phyloP scores from a whole-genome alignment of 2,329 filamentous ascomycete species.

The Fusarium algeriense region DNA sequence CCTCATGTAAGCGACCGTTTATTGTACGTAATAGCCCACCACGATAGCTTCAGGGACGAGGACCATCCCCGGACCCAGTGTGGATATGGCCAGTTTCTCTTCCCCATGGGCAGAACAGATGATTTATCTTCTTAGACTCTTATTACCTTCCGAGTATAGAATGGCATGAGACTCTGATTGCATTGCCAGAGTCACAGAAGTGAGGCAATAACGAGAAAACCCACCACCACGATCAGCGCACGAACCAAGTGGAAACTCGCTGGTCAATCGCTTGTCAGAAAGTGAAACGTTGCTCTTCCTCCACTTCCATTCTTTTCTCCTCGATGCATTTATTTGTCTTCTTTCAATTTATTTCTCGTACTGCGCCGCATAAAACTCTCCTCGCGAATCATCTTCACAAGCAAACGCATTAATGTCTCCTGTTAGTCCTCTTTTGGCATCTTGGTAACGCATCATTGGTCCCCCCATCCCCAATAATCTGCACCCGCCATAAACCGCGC shows the following conservation, averaged over 20 bases:
- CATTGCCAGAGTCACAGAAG: not conserved
- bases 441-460: not conserved
- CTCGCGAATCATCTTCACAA: not conserved
- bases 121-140: not conserved
- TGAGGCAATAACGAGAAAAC: conserved; percentile 6
- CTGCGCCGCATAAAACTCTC: not conserved
- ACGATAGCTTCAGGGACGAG: conserved; percentile 25
- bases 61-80: conserved; percentile 26
- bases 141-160: not conserved
- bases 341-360: not conserved
- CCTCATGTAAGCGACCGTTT: not conserved
- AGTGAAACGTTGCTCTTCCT: conserved; percentile 7
- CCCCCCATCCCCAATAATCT: not conserved
- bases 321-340: not conserved
- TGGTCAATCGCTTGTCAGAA: not conserved
- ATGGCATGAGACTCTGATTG: not conserved
- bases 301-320: not conserved
- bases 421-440: not conserved
- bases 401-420: not conserved
- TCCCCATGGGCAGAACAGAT: conserved; percentile 11
- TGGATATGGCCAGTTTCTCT: not conserved
- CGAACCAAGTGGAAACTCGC: conserved; percentile 13
- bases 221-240: not conserved
- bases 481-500: conserved; percentile 7
- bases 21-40: conserved; percentile 39